A percentile compares a stretch with the other conserved stretches of the same genome.
phyloP scores from a whole-genome alignment of 192 early-diverging fungal species.

The Ambispora gerdemannii region DNA sequence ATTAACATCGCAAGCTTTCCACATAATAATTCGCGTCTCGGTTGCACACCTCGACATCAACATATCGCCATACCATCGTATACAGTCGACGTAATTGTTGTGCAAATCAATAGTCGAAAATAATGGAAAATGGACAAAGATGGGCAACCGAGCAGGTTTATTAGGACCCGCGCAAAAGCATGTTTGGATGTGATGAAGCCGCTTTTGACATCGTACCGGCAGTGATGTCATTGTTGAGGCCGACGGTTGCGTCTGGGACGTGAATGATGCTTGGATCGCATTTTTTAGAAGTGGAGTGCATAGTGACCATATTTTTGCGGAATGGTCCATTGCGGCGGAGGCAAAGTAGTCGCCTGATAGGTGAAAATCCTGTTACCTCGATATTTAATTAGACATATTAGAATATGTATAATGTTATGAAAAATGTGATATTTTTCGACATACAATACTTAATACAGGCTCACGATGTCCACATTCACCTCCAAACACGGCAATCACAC shows the following conservation, averaged over 20 bases:
- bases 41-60: slow-evolving; percentile 22
- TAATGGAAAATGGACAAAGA: slow-evolving; percentile 23
- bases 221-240: neutral
- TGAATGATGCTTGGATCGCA: slow-evolving; percentile 10
- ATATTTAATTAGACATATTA: no score
- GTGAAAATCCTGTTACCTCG: slow-evolving; percentile 23
- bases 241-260: neutral
- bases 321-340: slow-evolving; percentile 25
- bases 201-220: neutral
- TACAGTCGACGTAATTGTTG: slow-evolving; percentile 27
- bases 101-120: slow-evolving; percentile 16
- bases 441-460: slow-evolving; percentile 24
- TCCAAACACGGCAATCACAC: slow-evolving; percentile 3
- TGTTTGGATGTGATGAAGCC: neutral
- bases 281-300: slow-evolving; percentile 13
- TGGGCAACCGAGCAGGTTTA: neutral
- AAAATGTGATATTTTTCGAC: no score
- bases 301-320: slow-evolving; percentile 28
- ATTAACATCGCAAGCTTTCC: slow-evolving; percentile 13
- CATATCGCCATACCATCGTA: slow-evolving; percentile 30
- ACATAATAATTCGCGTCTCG: slow-evolving; percentile 16
- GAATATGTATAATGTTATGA: neutral
- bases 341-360: slow-evolving; percentile 21
- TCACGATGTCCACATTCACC: slow-evolving; percentile 28
- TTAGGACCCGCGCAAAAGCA: slow-evolving; percentile 3